Evolutionary conservation across 1,139 yeast genomes (phyloP).

Genomic region (Yamadazyma membranifaciens): DNA sequence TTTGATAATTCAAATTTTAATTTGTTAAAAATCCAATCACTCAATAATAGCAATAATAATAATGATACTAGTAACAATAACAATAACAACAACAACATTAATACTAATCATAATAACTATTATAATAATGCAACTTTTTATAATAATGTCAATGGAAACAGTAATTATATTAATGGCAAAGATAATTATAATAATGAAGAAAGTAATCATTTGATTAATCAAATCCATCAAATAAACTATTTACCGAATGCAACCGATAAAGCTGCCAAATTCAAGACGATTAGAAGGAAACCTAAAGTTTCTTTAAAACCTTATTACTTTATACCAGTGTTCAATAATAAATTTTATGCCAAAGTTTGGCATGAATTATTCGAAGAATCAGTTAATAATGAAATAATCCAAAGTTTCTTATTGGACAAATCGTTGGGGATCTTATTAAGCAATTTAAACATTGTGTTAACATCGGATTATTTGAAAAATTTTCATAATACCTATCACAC

Average conservation of each 20-base stretch:
- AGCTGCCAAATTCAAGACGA: conserved; percentile 8
- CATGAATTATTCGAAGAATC: conserved; percentile 9
- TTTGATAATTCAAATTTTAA: conserved; percentile 11
- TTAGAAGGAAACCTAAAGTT: not conserved
- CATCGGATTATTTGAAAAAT: conserved; percentile 17
- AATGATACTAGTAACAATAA: not conserved
- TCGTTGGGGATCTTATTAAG: conserved; percentile 34
- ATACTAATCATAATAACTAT: not conserved
- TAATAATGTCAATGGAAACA: not conserved
- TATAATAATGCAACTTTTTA: not conserved
- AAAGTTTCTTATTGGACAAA: conserved; percentile 39
- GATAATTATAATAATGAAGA: not conserved
- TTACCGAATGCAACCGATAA: conserved; percentile 17
- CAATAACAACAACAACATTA: not conserved
- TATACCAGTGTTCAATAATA: conserved; percentile 29
- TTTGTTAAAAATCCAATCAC: conserved; percentile 4
- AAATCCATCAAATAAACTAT: conserved; percentile 1
- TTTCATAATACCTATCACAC: conserved; percentile 17
- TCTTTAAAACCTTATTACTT: conserved; percentile 11
- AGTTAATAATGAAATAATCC: conserved; percentile 18
- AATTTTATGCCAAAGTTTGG: conserved; percentile 27
- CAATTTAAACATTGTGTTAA: conserved; percentile 20
- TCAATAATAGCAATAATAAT: too few species aligned
- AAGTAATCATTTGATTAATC: not conserved
- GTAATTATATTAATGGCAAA: not conserved